Conservation (phyloP, 257 asterid genomes). For the Nicotiana benthamiana region DNA sequence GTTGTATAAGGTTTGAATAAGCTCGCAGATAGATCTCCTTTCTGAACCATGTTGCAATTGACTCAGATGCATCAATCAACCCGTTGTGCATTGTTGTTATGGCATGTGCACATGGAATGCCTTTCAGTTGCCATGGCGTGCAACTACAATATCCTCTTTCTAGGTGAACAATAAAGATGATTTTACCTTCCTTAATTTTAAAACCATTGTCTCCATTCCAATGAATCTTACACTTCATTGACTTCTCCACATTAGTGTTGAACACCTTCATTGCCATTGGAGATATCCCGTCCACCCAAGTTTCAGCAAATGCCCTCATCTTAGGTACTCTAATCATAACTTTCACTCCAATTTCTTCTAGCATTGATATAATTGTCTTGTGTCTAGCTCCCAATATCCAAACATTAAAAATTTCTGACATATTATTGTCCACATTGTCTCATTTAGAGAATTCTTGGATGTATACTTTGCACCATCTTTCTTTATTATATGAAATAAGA, state of each 20-base stretch:
- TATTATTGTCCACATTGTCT: too few species aligned
- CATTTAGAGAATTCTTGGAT: too few species aligned
- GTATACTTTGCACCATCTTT: not conserved
- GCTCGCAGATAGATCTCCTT: not conserved
- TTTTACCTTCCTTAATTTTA: not conserved
- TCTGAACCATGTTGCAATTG: not conserved
- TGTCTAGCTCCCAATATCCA: too few species aligned
- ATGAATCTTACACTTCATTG: not conserved
- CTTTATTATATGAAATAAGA: too few species aligned
- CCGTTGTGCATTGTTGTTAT: not conserved
- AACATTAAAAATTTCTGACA: too few species aligned
- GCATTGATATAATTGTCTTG: too few species aligned
- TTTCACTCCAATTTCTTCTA: too few species aligned
- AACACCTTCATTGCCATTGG: not conserved
- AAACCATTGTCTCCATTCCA: not conserved
- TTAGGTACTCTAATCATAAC: not conserved
- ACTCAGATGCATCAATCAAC: not conserved
- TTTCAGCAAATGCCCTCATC: not conserved
- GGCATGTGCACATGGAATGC: not conserved
- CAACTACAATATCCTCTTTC: not conserved
- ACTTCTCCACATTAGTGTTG: not conserved
- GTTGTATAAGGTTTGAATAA: not conserved
- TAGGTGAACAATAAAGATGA: not conserved
- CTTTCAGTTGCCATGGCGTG: not conserved
- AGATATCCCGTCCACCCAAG: not conserved